These are phyloP conservation scores for Phylloporus rhodoxanthus DNA, from an alignment of 768 basidiomycete species.

Conservation along the genomic window DNA sequence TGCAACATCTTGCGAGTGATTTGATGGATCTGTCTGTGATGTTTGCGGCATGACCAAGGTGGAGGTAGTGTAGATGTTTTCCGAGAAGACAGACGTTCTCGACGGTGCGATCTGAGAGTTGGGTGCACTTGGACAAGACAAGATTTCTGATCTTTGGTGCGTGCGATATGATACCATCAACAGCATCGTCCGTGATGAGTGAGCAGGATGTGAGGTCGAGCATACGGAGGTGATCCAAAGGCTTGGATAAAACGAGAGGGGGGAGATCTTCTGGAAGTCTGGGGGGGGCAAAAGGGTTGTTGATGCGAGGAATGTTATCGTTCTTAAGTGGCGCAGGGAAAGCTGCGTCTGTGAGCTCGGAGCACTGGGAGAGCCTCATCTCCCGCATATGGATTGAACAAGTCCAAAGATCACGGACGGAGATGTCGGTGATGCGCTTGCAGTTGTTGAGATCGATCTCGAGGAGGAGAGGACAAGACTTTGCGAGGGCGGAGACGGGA, in stretches of 20 bases:
- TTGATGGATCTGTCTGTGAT: constrained; percentile 89
- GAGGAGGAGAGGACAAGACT: constrained; percentile 76
- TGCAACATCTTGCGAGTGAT: constrained; percentile 78
- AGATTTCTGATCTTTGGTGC: constrained; percentile 82
- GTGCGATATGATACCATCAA: constrained; percentile 76
- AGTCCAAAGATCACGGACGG: constrained; percentile 80
- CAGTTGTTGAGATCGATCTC: constrained; percentile 93
- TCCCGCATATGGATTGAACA: constrained; percentile 83
- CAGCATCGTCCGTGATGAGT: constrained; percentile 72
- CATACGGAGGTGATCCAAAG: constrained; percentile 84
- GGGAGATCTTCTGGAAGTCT: constrained; percentile 43
- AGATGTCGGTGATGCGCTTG: constrained; percentile 65
- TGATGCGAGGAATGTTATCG: constrained; percentile 31
- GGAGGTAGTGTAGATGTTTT: constrained; percentile 90
- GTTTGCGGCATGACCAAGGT: constrained; percentile 84
- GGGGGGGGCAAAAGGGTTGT: constrained; percentile 39
- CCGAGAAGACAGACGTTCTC: constrained; percentile 82
- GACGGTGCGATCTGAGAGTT: constrained; percentile 76
- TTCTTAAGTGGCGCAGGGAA: constrained; percentile 68
- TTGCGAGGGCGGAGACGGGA: constrained; percentile 70
- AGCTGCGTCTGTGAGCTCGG: constrained; percentile 71
- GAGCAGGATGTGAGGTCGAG: constrained; percentile 87
- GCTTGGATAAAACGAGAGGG: constrained; percentile 57
- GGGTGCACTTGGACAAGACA: constrained; percentile 77
- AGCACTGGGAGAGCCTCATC: constrained; percentile 77